A percentile compares a stretch with the other conserved stretches of the same genome.
Conservation (phyloP, 257 asterid genomes). For the Jacaranda copaia region DNA sequence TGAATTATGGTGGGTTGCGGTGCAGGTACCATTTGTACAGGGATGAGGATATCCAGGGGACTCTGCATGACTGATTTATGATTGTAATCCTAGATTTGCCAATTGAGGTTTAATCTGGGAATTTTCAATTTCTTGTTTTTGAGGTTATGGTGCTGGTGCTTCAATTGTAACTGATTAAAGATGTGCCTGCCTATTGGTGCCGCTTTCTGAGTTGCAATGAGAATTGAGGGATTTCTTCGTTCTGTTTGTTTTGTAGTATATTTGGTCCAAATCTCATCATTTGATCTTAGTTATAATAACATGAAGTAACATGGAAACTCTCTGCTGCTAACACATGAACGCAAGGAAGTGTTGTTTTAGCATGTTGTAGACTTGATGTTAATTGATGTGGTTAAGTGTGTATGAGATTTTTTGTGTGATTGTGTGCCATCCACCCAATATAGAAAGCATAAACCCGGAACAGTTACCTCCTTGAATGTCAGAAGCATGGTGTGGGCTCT, state of each 20-base stretch:
- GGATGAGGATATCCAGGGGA: constrained; percentile 76
- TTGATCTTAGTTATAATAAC: not conserved
- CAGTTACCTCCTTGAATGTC: not conserved
- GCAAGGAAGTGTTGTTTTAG: not conserved
- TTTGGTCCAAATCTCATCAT: not conserved
- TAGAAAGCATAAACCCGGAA: not conserved
- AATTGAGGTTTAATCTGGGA: constrained; percentile 26
- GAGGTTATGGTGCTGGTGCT: not conserved
- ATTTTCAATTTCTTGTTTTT: constrained; percentile 6
- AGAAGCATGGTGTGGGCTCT: not conserved
- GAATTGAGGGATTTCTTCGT: not conserved
- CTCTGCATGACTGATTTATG: constrained; percentile 50
- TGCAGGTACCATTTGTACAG: constrained; percentile 68
- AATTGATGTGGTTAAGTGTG: not conserved
- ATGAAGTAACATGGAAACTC: not conserved
- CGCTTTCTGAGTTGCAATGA: constrained; percentile 9
- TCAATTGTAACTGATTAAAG: constrained; percentile 18
- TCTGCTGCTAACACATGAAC: not conserved
- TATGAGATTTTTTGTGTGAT: not conserved
- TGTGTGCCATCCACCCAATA: not conserved
- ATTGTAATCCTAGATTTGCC: not conserved
- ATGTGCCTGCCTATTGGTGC: not conserved
- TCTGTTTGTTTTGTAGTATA: not conserved
- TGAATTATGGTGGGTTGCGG: constrained; percentile 25
- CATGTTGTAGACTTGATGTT: not conserved